Base-by-base conservation (phyloP, 2,329 filamentous ascomycete genomes). In the Harringtonia lauricola region DNA sequence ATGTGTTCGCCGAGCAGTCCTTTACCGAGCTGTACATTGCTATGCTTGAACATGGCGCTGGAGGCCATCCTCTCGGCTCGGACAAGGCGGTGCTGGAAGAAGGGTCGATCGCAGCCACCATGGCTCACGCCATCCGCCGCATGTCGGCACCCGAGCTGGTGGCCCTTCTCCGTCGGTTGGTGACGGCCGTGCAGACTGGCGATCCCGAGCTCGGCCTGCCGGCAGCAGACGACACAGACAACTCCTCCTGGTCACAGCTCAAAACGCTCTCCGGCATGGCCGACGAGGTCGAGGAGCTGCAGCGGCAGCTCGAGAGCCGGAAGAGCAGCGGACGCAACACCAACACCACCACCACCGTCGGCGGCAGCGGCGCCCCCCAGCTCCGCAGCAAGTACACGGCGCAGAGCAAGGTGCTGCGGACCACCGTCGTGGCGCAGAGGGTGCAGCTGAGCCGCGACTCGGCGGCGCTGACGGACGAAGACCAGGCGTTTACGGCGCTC, bases 341-440 rank as follows among this genome's bases (percentile, higher is more conserved):
- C 12, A 28, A n/a, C 17, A 21, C 18, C 29, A 13, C 14, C 19
- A 13, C 29, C 29, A 37, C 10, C 15, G 39, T 26, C 7, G 24
- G 26, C 12, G 44, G 43, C 8, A 21, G 35, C 9, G 22, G 19
- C 30, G 22, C 35, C 4, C 33, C 38, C 35, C 46, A 46, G 39
- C 69, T 94, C 26, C 79, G 81, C 49, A 94, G 81, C 62, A 82
- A 81, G 57, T 84, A 92, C 59, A 81, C 81, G 52, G 72, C 82
- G 12, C 80, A 82, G 50, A 75, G 74, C 61, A 80, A 78, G 50
- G 78, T 83, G 36, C 63, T 86, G 34, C 73, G 86, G 36, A 86
- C 85, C 1, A 90, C 86, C 0, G 77, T 90, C 28, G 78, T 90
- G 41, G 84, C 84, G 15, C 84, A 90, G 56, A 84, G 85, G 57